Base-by-base conservation (phyloP, 2,329 filamentous ascomycete genomes). In the Fusarium guadeloupense region DNA sequence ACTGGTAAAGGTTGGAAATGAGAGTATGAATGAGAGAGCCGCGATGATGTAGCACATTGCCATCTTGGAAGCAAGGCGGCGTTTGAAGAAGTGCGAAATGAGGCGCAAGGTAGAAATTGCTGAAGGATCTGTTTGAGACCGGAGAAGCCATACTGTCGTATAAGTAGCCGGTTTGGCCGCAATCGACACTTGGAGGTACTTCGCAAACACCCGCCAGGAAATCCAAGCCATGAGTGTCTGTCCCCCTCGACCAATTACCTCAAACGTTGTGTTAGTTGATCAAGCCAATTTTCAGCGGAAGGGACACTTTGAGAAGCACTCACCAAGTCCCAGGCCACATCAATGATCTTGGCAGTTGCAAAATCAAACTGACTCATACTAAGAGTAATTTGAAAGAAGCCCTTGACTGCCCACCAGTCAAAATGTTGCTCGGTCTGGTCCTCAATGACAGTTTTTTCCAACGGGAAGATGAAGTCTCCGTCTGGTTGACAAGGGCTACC, bases 291-390 rank as follows among this genome's bases (percentile, higher is more conserved):
- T 5, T 8, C 13, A n/a, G 14, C 13, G 10, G 23, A 25, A 9
- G 7, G 10, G 23, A 25, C 23, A 25, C 23, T 8, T 6, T 3
- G 2, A 4, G 6, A 2, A 9, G 12, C 1, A 41, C 48, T 33
- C 7, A 63, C 59, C 20, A 63, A 17, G 19, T 63, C 49, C 59
- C 54, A 63, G 0, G 12, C 10, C 9, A 63, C 38, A 1, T 63
- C 60, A 1, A 63, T 8, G 1, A 59, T 4, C 20, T 63, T 63
- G 0, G 44, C 59, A 1, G 21, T 23, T 0, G 48, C 34, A 7
- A 63, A 63, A 9, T 8, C 25, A 0, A 59, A 2, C 0, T 20
- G 16, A 4, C 54, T 47, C 19, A 35, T 25, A 6, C 33, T 6
- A 1, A 63, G 25, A 0, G 48, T 63, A 3, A 59, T 33, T 3